A percentile compares a stretch with the other conserved stretches of the same genome.
phyloP scores from a whole-genome alignment of 2,329 filamentous ascomycete species.

The Plenodomus biglobosus region DNA sequence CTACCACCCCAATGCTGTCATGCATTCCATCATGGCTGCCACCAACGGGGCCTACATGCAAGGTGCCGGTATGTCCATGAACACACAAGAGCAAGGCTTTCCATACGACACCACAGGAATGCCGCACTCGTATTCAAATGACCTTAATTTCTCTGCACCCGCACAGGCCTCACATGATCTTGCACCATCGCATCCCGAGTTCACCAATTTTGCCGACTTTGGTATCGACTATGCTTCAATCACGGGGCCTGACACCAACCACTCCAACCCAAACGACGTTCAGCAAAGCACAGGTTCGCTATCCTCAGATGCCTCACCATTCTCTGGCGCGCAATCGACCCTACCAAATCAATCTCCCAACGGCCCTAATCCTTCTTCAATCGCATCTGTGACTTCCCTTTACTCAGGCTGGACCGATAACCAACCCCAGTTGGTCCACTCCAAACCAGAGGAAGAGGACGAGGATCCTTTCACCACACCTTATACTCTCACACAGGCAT shows the following conservation, averaged over 20 bases:
- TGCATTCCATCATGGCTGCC: slow-evolving; percentile 43
- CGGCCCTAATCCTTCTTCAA: slow-evolving; percentile 36
- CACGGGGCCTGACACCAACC: slow-evolving; percentile 24
- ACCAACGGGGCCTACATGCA: slow-evolving; percentile 41
- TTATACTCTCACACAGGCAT: slow-evolving; percentile 34
- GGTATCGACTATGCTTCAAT: slow-evolving; percentile 28
- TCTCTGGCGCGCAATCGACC: slow-evolving; percentile 37
- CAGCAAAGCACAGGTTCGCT: slow-evolving; percentile 35
- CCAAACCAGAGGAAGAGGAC: slow-evolving; percentile 27
- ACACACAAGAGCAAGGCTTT: slow-evolving; percentile 27
- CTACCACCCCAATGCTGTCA: slow-evolving; percentile 38
- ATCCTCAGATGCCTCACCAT: slow-evolving; percentile 41
- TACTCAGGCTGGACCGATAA: slow-evolving; percentile 44
- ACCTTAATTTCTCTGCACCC: slow-evolving; percentile 30
- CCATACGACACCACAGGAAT: slow-evolving; percentile 27
- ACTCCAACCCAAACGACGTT: slow-evolving; percentile 25
- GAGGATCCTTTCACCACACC: slow-evolving; percentile 35
- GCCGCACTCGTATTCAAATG: slow-evolving; percentile 23
- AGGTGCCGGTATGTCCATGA: slow-evolving; percentile 25
- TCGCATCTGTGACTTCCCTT: slow-evolving; percentile 40
- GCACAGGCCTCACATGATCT: slow-evolving; percentile 24
- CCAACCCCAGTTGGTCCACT: slow-evolving; percentile 23
- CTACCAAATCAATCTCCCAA: slow-evolving; percentile 36
- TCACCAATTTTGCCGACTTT: slow-evolving; percentile 32
- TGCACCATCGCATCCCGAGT: slow-evolving; percentile 25